Conservation (phyloP, 441 rosid species). For the Manihot esculenta region DNA sequence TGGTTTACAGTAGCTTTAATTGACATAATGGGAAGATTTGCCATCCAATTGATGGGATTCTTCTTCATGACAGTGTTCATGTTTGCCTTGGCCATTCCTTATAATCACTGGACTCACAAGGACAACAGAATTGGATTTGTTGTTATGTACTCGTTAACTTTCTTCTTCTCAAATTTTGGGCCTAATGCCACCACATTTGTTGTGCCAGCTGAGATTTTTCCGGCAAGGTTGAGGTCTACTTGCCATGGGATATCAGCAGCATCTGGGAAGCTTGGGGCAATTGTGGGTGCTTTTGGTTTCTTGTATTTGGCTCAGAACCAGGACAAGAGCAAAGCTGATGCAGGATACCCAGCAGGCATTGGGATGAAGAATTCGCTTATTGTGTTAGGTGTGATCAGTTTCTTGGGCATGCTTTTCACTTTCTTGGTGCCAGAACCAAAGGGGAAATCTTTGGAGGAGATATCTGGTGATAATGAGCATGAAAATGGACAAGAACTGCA, state of each 20-base stretch:
- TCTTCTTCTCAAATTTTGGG: slow-evolving; percentile 72
- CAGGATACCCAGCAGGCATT: slow-evolving; percentile 68
- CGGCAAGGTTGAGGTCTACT: slow-evolving; percentile 38
- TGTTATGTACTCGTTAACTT: slow-evolving; percentile 52
- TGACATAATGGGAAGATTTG: slow-evolving; percentile 59
- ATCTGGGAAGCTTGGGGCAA: slow-evolving; percentile 62
- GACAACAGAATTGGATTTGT: slow-evolving; percentile 55
- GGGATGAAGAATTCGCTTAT: slow-evolving; percentile 59
- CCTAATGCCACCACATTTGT: slow-evolving; percentile 73
- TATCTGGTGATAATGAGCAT: slow-evolving; percentile 56
- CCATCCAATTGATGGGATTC: slow-evolving; percentile 25
- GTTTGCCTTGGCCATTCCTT: slow-evolving; percentile 66
- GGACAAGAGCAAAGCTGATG: slow-evolving; percentile 55
- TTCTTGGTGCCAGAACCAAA: slow-evolving; percentile 62
- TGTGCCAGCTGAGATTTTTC: slow-evolving; percentile 57
- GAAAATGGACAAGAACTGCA: background rate
- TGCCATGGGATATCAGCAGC: slow-evolving; percentile 75
- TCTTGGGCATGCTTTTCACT: slow-evolving; percentile 50
- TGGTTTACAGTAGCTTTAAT: slow-evolving; percentile 65
- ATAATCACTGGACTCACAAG: slow-evolving; percentile 56
- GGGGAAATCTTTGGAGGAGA: slow-evolving; percentile 63
- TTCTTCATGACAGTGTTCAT: slow-evolving; percentile 72
- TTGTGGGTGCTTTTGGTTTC: slow-evolving; percentile 64
- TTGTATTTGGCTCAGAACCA: slow-evolving; percentile 53
- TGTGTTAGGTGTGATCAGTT: slow-evolving; percentile 44